Evolutionary conservation across 495 filamentous ascomycete genomes (phyloP), one percentile per base, ranked within the genome.

Genomic region (Mycothermus thermophilus): DNA sequence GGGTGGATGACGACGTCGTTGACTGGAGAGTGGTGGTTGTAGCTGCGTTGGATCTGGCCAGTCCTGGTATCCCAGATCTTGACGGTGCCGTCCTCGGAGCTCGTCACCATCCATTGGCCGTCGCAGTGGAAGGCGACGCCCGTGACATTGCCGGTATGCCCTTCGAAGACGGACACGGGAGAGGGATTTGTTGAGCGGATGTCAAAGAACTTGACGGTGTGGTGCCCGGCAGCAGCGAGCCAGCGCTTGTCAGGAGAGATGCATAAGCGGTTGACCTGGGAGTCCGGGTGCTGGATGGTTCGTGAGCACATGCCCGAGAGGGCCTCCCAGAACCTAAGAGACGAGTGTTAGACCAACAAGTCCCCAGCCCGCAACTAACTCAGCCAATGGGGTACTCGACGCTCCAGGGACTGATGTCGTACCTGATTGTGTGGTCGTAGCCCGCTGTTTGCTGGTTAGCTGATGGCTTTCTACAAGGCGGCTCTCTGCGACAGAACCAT

Each of bases 101-200:
- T 90, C 3, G 90, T 97, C n/a, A 95, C 88, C 86, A 97, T 95
- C 90, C 90, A 97, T 60, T 96, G 96, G 8, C 86, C 86, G 54
- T 97, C 90, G 48, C 86, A 94, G 56, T 97, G 90, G 51, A 96
- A 97, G 16, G 86, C 90, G 17, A 97, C 79, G 3, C 92, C 90
- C 0, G 90, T 97, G 52, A 97, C 75, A 46, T 97, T 97, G 44
- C 75, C 80, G 11, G 84, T 92, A 55, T 97, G 90, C 31, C 90
- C 90, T 40, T 95, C 87, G 50, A 97, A 96, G 24, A 79, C 80
- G 42, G 93, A 75, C 3, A 95, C 70, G 0, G 88, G 83, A 37
- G 84, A 86, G 2, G 90, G 85, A 47, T 96, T 95, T 5, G 85
- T 84, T 2, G 86, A 93, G 52, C 90, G 90, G 66, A 95, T 90